Evolutionary conservation across 108 stramenopile species (phyloP).

Genomic region (Asterionellopsis glacialis): DNA sequence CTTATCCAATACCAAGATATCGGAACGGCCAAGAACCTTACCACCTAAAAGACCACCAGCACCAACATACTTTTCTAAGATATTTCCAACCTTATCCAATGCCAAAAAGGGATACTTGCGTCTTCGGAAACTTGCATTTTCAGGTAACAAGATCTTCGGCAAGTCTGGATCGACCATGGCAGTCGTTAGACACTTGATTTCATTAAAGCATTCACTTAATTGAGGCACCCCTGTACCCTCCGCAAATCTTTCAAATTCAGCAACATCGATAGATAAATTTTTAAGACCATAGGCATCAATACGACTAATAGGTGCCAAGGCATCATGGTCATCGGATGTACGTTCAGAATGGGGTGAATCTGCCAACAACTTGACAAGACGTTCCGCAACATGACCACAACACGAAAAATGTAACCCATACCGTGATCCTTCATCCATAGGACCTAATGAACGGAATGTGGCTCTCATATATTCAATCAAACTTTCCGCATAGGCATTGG

Average conservation of each 20-base stretch:
- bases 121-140: constrained; percentile 57
- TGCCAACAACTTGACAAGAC: constrained; percentile 69
- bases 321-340: constrained; percentile 19
- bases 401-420: constrained; percentile 89
- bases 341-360: constrained; percentile 27
- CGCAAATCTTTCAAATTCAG: constrained; percentile 78
- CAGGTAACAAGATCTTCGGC: constrained; percentile 63
- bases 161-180: constrained; percentile 80
- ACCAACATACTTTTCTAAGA: constrained; percentile 69
- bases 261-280: constrained; percentile 72
- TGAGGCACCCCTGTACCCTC: constrained; percentile 81
- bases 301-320: constrained; percentile 67
- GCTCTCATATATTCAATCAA: constrained; percentile 78
- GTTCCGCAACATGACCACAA: constrained; percentile 85
- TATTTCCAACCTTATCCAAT: constrained; percentile 64
- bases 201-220: constrained; percentile 80
- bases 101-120: constrained; percentile 83
- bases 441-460: constrained; percentile 75
- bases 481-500: constrained; percentile 83
- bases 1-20: constrained; percentile 79
- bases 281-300: constrained; percentile 87
- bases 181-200: constrained; percentile 68
- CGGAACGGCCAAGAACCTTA: constrained; percentile 45
- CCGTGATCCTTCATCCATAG: constrained; percentile 87
- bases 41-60: constrained; percentile 38